Conservation (phyloP, 2,329 filamentous ascomycete species). For the Nigrospora sphaerica region DNA sequence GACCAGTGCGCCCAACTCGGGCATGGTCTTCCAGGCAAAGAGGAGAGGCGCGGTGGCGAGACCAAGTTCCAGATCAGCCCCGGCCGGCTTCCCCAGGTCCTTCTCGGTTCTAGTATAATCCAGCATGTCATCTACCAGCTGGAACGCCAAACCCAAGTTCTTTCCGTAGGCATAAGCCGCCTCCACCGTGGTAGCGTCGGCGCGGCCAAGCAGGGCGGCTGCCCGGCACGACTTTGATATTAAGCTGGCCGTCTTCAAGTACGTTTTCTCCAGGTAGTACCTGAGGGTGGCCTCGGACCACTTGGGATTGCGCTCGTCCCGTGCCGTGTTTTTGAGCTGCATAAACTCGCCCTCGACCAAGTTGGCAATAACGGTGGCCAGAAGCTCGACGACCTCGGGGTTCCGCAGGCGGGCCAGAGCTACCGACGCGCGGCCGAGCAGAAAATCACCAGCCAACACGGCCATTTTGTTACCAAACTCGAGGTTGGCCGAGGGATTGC, state of each 20-base stretch:
- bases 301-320: conserved; percentile 74
- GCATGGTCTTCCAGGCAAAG: conserved; percentile 89
- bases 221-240: conserved; percentile 96
- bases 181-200: conserved; percentile 73
- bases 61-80: conserved; percentile 87
- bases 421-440: conserved; percentile 87
- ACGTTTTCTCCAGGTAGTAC: conserved; percentile 98
- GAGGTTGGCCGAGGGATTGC: conserved; percentile 81
- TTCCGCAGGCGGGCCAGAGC: conserved; percentile 85
- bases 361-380: conserved; percentile 95
- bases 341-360: conserved; percentile 98
- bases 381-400: conserved; percentile 87
- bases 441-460: conserved; percentile 92
- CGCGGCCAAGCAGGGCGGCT: conserved; percentile 75
- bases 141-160: conserved; percentile 90
- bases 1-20: conserved; percentile 78
- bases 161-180: conserved; percentile 88
- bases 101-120: conserved; percentile 84
- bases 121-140: conserved; percentile 95
- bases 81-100: conserved; percentile 89
- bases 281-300: conserved; percentile 85
- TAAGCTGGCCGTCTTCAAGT: conserved; percentile 90
- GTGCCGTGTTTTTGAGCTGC: conserved; percentile 94
- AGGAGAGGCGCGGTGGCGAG: conserved; percentile 88
- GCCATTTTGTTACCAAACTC: conserved; percentile 99